A percentile compares a stretch with the other conserved stretches of the same genome.
phyloP scores from a whole-genome alignment of 208 protist species.

The Wallacemonas rigidus region DNA sequence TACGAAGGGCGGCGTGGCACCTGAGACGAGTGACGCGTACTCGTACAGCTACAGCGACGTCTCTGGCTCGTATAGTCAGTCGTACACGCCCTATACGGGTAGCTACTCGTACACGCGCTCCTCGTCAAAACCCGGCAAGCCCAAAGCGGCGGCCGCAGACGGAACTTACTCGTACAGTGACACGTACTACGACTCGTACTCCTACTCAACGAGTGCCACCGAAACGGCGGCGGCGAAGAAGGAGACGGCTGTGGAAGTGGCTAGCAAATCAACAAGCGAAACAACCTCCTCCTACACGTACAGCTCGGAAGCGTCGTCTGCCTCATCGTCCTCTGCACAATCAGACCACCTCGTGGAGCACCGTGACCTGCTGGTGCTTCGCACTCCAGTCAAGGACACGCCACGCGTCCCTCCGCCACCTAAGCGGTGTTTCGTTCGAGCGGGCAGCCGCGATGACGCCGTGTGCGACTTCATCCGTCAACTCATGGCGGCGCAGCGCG shows the following conservation, averaged over 20 bases:
- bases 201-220: not conserved
- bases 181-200: conserved; percentile 23
- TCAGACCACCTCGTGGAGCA: conserved; percentile 11
- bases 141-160: not conserved
- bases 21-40: not conserved
- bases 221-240: not conserved
- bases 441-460: conserved; percentile 39
- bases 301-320: conserved; percentile 17
- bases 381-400: conserved; percentile 35
- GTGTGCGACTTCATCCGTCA: conserved; percentile 50
- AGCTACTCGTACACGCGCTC: conserved; percentile 29
- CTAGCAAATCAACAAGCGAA: conserved; percentile 8
- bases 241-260: not conserved
- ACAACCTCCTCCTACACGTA: conserved; percentile 25
- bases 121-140: not conserved
- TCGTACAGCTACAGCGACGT: conserved; percentile 26
- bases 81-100: not conserved
- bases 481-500: conserved; percentile 43
- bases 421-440: conserved; percentile 42
- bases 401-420: conserved; percentile 37
- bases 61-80: conserved; percentile 16
- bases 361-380: conserved; percentile 52
- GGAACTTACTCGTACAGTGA: conserved; percentile 3
- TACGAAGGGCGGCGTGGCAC: not conserved
- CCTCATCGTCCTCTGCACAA: conserved; percentile 23